A percentile compares a stretch with the other conserved stretches of the same genome.
phyloP scores from a whole-genome alignment of 805 yeast species.

The Tanozyma kutaoensis region DNA sequence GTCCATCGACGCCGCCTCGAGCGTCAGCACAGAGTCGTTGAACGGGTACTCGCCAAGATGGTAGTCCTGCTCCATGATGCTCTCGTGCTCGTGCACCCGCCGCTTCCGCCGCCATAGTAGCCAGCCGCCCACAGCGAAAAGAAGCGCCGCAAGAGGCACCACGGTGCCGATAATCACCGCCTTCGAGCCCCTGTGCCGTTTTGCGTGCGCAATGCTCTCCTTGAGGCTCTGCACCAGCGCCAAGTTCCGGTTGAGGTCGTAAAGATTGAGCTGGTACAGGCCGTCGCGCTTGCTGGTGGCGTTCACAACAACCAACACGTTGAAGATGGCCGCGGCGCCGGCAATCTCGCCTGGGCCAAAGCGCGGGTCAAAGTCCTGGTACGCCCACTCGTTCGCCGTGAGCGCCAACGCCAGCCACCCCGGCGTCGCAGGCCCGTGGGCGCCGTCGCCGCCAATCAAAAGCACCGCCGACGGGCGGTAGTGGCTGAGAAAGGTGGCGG shows the following conservation, averaged over 20 bases:
- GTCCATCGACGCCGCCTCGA: constrained; percentile 35
- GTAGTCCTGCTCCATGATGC: constrained; percentile 4
- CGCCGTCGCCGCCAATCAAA: constrained; percentile 48
- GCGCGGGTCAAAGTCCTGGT: constrained; percentile 16
- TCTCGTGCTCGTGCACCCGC: constrained; percentile 1
- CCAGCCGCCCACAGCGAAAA: constrained; percentile 1
- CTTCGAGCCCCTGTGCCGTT: background rate
- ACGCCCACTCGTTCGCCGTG: constrained; percentile 17
- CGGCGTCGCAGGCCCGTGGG: constrained; percentile 27
- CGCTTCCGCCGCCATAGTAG: constrained; percentile 3
- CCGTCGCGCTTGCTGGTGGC: constrained; percentile 10
- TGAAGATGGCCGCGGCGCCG: constrained; percentile 42
- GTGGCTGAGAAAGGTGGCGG: constrained; percentile 14
- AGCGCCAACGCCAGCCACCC: constrained; percentile 24
- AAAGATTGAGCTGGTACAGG: constrained; percentile 25
- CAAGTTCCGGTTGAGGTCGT: constrained; percentile 21
- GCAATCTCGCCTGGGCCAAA: constrained; percentile 13
- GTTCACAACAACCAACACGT: constrained; percentile 33
- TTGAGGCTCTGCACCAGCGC: constrained; percentile 14
- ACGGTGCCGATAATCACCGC: constrained; percentile 14
- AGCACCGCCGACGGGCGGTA: constrained; percentile 29
- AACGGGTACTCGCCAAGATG: constrained; percentile 6
- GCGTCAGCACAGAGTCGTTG: constrained; percentile 21
- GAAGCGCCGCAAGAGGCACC: constrained; percentile 16
- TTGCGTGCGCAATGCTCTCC: constrained; percentile 7